Base-by-base conservation (phyloP, 441 rosid genomes). In the Pelargonium citronellum region DNA sequence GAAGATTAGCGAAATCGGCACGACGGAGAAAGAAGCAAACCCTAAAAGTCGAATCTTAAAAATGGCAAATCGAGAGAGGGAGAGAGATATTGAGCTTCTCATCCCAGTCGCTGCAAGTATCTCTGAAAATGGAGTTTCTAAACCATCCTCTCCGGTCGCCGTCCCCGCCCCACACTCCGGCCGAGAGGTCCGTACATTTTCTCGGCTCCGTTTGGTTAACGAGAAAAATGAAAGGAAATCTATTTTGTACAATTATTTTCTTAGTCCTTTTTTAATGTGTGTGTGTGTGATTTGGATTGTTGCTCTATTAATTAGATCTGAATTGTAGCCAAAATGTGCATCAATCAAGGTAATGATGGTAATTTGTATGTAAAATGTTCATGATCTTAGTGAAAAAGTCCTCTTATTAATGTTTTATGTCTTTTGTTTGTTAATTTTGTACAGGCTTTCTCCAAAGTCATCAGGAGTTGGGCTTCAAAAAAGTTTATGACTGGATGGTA, bases 401-500 rank as follows among this genome's bases (percentile, higher is more conserved):
- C 57, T 49, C 15, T 2, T 6, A 4, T 7, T 11, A 15, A 53
- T 53, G 63, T 58, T 58, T 19, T 19, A 20, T 15, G 41, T 6
- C 63, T 12, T 0, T 58, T 58, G 63, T 58, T 34, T 72, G 51
- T 10, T 15, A 7, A 8, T 12, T 39, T 13, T 73, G 10, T 67
- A 55, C 77, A 89, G 97, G 90, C 97, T 49, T 64, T 89, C 67
- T 83, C 76, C 47, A 89, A 86, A 83, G 94, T 89, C 24, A 79
- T 88, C 12, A 80, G 87, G 15, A 85, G 96, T 84, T 91, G 95
- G 92, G 89, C 91, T 41, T 89, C 91, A 12, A 89, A 88, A 74
- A 91, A 89, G 83, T 91, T 91, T 53, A 83, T 91, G 87, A 84
- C 91, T 0, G 95, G 97, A 79, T 86, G 95, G 97, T 91, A 64